These are phyloP conservation scores for Porodaedalea pini DNA, from an alignment of 1,284 basidiomycete genomes.

Conservation along the genomic window DNA sequence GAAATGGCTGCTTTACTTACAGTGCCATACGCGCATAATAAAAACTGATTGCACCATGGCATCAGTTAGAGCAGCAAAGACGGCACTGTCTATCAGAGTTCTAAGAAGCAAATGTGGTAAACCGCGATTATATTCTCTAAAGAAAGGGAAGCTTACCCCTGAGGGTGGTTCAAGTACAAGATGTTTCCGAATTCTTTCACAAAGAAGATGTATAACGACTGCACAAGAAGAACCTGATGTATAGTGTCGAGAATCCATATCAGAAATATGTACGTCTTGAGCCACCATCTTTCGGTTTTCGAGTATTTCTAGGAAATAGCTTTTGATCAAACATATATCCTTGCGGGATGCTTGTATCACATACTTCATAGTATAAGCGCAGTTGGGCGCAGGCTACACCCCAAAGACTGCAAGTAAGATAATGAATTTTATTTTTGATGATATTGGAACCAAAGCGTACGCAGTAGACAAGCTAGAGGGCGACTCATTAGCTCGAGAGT, in stretches of 20 bases:
- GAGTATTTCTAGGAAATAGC: neutral
- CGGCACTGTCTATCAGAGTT: neutral
- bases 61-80: neutral
- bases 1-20: too few relatives aligned
- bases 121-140: too few relatives aligned
- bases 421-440: neutral
- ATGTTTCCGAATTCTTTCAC: constrained; percentile 11
- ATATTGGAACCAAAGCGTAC: neutral
- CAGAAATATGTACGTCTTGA: constrained; percentile 10
- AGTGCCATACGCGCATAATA: neutral
- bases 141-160: neutral
- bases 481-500: neutral
- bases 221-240: constrained; percentile 10
- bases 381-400: neutral
- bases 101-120: neutral
- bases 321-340: neutral
- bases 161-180: neutral
- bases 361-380: constrained; percentile 4
- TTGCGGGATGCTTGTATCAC: neutral
- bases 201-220: constrained; percentile 12
- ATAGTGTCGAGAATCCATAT: constrained; percentile 15
- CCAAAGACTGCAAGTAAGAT: neutral
- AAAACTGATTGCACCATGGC: neutral
- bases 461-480: neutral
- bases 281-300: constrained; percentile 1